Conservation (phyloP, 352 stramenopile genomes). For the Pythium vanterpoolii region DNA sequence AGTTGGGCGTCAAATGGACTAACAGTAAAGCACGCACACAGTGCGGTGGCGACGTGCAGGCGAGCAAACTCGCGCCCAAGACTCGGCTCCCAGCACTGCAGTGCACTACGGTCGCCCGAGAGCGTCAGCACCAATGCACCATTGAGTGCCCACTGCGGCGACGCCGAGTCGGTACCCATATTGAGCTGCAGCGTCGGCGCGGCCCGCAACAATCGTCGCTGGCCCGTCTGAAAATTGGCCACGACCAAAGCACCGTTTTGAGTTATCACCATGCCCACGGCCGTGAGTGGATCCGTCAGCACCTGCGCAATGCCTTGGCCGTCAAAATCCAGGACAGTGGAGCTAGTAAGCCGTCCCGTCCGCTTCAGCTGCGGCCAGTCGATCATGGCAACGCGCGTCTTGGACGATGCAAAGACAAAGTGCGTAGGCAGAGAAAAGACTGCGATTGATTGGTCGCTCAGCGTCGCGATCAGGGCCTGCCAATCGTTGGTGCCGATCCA, state of each 20-base stretch:
- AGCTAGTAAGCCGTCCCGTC: slow-evolving; percentile 34
- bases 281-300: slow-evolving; percentile 38
- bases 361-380: slow-evolving; percentile 34
- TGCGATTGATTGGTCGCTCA: slow-evolving; percentile 23
- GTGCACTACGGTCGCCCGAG: slow-evolving; percentile 17
- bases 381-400: slow-evolving; percentile 27
- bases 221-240: slow-evolving; percentile 31
- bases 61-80: slow-evolving; percentile 35
- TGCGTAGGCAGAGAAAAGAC: slow-evolving; percentile 42
- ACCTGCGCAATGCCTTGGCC: slow-evolving; percentile 23
- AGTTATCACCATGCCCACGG: slow-evolving; percentile 32
- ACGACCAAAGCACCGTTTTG: slow-evolving; percentile 28
- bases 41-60: slow-evolving; percentile 27
- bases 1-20: slow-evolving; percentile 17
- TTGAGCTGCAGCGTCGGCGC: neutral
- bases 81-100: slow-evolving; percentile 46
- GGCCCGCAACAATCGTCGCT: neutral
- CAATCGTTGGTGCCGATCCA: slow-evolving; percentile 25
- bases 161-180: neutral
- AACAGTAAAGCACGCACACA: slow-evolving; percentile 40
- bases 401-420: slow-evolving; percentile 22
- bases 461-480: slow-evolving; percentile 18
- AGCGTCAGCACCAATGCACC: slow-evolving; percentile 35
- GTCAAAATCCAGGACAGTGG: slow-evolving; percentile 27
- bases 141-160: slow-evolving; percentile 20